Conservation (phyloP, 169 alveolate genomes). For the Plasmodium inui region DNA sequence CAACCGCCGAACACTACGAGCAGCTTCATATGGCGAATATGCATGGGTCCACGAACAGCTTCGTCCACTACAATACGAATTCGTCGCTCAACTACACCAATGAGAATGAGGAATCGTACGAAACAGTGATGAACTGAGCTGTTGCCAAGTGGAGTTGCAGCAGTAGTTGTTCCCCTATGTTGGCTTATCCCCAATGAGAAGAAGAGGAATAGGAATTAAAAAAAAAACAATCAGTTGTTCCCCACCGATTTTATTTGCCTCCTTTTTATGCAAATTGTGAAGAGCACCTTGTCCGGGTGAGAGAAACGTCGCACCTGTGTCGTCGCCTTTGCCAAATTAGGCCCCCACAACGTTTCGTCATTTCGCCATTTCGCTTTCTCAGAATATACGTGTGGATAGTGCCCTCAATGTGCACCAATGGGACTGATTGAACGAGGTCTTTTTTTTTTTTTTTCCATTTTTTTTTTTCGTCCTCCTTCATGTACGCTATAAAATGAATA, state of each 20-base stretch:
- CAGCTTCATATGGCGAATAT: not conserved
- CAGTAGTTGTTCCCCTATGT: not conserved
- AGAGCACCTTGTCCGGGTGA: not conserved
- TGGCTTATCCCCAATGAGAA: not conserved
- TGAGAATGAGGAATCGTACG: conserved; percentile 11
- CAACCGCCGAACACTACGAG: not conserved
- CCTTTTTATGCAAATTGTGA: not conserved
- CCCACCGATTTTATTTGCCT: not conserved
- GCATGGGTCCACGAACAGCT: not conserved
- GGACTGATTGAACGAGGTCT: not conserved
- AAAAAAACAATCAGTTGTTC: not conserved
- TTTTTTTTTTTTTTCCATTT: not conserved
- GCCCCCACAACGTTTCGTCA: not conserved
- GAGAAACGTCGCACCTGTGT: not conserved
- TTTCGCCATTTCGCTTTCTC: not conserved
- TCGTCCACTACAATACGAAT: conserved; percentile 3
- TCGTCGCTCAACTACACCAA: conserved; percentile 13
- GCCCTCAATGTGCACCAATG: not conserved
- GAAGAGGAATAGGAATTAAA: too few species aligned
- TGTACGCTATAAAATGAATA: not conserved
- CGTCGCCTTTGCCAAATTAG: not conserved
- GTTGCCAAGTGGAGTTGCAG: not conserved
- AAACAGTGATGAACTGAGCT: not conserved
- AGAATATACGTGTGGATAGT: not conserved
- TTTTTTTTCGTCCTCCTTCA: not conserved